Evolutionary conservation across 23 red algal species (phyloP).

Genomic region (Chondrus crispus): DNA sequence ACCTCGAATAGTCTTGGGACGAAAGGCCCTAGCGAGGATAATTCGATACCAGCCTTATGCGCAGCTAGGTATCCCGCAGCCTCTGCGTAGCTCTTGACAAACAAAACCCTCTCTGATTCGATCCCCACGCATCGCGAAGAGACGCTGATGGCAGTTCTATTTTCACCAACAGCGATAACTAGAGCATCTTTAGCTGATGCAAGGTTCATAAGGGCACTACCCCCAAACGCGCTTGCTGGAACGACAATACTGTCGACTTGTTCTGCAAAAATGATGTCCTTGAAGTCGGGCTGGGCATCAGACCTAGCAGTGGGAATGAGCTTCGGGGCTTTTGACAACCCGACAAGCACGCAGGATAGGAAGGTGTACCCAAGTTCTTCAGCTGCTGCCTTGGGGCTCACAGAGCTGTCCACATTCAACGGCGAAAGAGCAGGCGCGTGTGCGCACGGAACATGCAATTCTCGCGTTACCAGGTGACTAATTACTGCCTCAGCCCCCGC

Average conservation of each 20-base stretch:
- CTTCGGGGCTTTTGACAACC: slow-evolving; percentile 76
- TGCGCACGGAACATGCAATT: slow-evolving; percentile 81
- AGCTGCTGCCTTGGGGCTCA: slow-evolving; percentile 88
- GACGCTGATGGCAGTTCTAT: slow-evolving; percentile 62
- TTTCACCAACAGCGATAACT: slow-evolving; percentile 77
- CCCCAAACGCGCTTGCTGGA: slow-evolving; percentile 60
- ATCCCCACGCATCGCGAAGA: slow-evolving; percentile 38
- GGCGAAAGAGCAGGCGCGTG: slow-evolving; percentile 84
- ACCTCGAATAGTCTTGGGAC: slow-evolving; percentile 40
- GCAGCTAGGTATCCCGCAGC: slow-evolving; percentile 85
- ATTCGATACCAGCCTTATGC: slow-evolving; percentile 69
- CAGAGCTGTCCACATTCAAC: slow-evolving; percentile 38
- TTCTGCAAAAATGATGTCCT: slow-evolving; percentile 18
- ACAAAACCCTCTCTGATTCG: slow-evolving; percentile 7
- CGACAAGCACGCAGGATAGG: slow-evolving; percentile 90
- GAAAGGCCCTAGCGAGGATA: slow-evolving; percentile 26
- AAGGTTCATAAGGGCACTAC: slow-evolving; percentile 42
- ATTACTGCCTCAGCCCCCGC: slow-evolving; percentile 97
- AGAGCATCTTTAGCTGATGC: slow-evolving; percentile 23
- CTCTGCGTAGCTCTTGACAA: slow-evolving; percentile 83
- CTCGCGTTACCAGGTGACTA: slow-evolving; percentile 73
- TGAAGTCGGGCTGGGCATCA: neutral
- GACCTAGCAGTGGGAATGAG: neutral
- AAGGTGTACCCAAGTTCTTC: slow-evolving; percentile 99
- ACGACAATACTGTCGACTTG: slow-evolving; percentile 77